Evolutionary conservation across 192 early-diverging fungal genomes (phyloP).

Genomic region (Glomus cerebriforme): DNA sequence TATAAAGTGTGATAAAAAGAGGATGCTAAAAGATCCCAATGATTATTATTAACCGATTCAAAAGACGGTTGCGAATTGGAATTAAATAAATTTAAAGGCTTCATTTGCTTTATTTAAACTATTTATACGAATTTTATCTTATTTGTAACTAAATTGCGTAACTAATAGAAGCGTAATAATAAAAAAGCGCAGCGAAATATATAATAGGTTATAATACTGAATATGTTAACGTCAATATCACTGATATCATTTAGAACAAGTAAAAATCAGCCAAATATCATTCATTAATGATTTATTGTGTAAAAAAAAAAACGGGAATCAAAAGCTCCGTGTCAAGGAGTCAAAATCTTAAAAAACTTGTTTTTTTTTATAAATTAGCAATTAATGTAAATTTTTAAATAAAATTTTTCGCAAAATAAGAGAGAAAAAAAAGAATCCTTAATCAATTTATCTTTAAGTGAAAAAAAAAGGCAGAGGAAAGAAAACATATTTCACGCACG

Average conservation of each 20-base stretch:
- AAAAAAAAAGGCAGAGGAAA: too few relatives aligned
- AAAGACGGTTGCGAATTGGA: slow-evolving; percentile 20
- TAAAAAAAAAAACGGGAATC: too few relatives aligned
- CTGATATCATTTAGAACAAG: neutral
- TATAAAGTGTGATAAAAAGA: slow-evolving; percentile 29
- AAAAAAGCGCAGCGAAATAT: neutral
- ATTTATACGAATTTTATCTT: neutral
- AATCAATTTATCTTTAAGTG: too few relatives aligned
- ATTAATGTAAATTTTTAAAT: too few relatives aligned
- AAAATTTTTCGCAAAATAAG: too few relatives aligned
- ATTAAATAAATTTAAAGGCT: slow-evolving; percentile 22
- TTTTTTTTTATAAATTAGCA: too few relatives aligned
- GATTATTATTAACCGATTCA: slow-evolving; percentile 25
- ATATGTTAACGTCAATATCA: neutral
- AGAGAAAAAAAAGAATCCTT: too few relatives aligned
- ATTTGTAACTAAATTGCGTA: neutral
- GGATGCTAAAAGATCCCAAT: slow-evolving; percentile 23
- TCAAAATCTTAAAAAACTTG: too few relatives aligned
- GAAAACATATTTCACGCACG: too few relatives aligned
- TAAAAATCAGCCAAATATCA: neutral
- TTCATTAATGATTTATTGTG: neutral
- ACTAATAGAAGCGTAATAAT: neutral
- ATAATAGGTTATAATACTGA: neutral
- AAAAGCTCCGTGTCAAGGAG: too few relatives aligned
- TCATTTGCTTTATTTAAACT: slow-evolving; percentile 11